Evolutionary conservation across 1,284 basidiomycete genomes (phyloP).

Genomic region (Naganishia sp.): DNA sequence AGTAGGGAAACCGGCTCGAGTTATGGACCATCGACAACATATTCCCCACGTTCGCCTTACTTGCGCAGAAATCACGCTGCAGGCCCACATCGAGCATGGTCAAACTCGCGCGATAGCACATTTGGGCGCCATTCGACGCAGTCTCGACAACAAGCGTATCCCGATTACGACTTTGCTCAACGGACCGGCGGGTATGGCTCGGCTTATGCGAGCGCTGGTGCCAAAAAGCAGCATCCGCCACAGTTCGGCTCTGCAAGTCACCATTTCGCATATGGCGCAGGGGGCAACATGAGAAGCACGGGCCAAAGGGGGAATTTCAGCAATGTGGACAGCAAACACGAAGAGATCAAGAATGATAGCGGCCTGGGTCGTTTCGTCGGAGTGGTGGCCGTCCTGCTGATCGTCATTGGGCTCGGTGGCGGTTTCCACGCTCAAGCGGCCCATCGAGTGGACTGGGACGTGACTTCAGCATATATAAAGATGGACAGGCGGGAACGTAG

Average conservation of each 20-base stretch:
- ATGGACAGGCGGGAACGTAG: not conserved
- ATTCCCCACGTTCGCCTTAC: slow-evolving; percentile 32
- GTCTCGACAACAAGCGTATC: slow-evolving; percentile 26
- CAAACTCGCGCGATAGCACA: slow-evolving; percentile 9
- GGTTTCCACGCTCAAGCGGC: slow-evolving; percentile 32
- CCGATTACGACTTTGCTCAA: slow-evolving; percentile 30
- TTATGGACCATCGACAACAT: slow-evolving; percentile 24
- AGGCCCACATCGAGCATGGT: slow-evolving; percentile 35
- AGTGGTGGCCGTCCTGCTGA: slow-evolving; percentile 27
- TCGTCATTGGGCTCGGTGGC: slow-evolving; percentile 32
- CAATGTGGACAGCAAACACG: slow-evolving; percentile 15
- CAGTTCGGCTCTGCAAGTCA: slow-evolving; percentile 34
- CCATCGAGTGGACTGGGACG: slow-evolving; percentile 11
- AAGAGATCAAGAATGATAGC: slow-evolving; percentile 34
- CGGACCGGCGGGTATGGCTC: slow-evolving; percentile 27
- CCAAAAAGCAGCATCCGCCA: slow-evolving; percentile 22
- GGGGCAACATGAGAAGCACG: slow-evolving; percentile 14
- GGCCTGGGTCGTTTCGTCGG: slow-evolving; percentile 31
- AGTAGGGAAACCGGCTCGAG: slow-evolving; percentile 10
- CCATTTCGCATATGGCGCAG: slow-evolving; percentile 25
- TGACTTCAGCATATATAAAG: not conserved
- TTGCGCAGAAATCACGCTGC: slow-evolving; percentile 27
- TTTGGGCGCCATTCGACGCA: slow-evolving; percentile 24
- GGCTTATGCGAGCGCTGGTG: slow-evolving; percentile 23
- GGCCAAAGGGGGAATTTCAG: slow-evolving; percentile 22